These are phyloP conservation scores for Aegilops speltoides DNA, from an alignment of 176 grass and related monocot species.

Conservation along the genomic window DNA sequence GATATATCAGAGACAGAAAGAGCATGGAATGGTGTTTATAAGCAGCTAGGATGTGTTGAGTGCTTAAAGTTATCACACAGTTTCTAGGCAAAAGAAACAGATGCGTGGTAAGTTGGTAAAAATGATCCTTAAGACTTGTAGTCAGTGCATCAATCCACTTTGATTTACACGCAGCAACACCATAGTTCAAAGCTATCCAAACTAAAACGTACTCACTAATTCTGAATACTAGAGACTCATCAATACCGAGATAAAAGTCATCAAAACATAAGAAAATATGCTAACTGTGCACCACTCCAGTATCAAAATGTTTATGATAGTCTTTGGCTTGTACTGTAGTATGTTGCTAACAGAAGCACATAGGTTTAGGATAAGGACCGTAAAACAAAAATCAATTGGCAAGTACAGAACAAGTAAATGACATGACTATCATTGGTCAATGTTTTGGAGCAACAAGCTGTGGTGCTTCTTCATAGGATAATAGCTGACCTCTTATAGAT, in stretches of 20 bases:
- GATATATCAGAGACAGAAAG: not conserved
- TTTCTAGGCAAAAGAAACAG: not conserved
- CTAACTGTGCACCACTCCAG: not conserved
- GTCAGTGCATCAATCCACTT: not conserved
- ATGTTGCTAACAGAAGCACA: not conserved
- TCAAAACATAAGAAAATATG: not conserved
- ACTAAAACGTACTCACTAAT: not conserved
- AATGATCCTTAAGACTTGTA: not conserved
- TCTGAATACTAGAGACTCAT: not conserved
- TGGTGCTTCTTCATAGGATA: not conserved
- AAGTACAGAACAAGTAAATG: not conserved
- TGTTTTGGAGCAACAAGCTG: not conserved
- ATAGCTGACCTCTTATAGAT: not conserved
- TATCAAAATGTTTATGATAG: slow-evolving; percentile 26
- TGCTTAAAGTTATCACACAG: not conserved
- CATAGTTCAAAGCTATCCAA: slow-evolving; percentile 15
- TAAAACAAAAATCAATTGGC: not conserved
- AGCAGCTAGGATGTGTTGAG: slow-evolving; percentile 2
- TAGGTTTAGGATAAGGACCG: not conserved
- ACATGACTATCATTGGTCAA: not conserved
- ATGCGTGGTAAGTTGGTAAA: not conserved
- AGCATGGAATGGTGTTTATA: not conserved
- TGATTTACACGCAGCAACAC: not conserved
- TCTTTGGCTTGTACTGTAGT: not conserved
- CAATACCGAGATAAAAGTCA: not conserved